Percentiles rank a stretch among this genome's conserved stretches.
phyloP scores from a whole-genome alignment of 306 rosid genomes.

The Sphenostylis stenocarpa region DNA sequence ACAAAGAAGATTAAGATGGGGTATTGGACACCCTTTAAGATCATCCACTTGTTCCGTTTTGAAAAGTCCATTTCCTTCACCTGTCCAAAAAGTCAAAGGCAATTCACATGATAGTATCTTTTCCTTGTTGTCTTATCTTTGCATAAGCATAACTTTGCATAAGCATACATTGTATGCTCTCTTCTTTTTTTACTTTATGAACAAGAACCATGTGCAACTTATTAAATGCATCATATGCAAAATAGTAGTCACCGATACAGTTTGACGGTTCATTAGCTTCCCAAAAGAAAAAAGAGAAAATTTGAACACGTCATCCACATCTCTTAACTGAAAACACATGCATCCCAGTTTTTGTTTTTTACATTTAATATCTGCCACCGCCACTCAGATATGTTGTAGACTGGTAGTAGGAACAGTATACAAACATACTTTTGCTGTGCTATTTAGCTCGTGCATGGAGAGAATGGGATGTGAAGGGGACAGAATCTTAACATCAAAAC shows the following conservation, averaged over 20 bases:
- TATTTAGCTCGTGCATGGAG: neutral
- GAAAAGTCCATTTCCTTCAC: conserved; percentile 12
- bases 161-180: neutral
- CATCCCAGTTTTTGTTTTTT: neutral
- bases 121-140: conserved; percentile 24
- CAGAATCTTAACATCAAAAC: conserved; percentile 22
- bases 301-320: neutral
- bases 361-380: neutral
- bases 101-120: conserved; percentile 37
- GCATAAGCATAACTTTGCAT: neutral
- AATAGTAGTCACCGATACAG: neutral
- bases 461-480: neutral
- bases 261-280: neutral
- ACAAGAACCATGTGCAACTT: conserved; percentile 7
- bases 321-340: neutral
- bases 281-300: neutral
- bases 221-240: conserved; percentile 10
- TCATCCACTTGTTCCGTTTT: neutral
- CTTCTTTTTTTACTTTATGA: conserved; percentile 10
- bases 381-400: neutral
- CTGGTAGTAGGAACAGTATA: neutral
- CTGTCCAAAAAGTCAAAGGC: conserved; percentile 21
- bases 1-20: neutral
- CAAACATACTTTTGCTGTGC: neutral
- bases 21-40: neutral